These are phyloP conservation scores for Fusarium denticulatum DNA, from an alignment of 2,329 filamentous ascomycete genomes.

Conservation along the genomic window DNA sequence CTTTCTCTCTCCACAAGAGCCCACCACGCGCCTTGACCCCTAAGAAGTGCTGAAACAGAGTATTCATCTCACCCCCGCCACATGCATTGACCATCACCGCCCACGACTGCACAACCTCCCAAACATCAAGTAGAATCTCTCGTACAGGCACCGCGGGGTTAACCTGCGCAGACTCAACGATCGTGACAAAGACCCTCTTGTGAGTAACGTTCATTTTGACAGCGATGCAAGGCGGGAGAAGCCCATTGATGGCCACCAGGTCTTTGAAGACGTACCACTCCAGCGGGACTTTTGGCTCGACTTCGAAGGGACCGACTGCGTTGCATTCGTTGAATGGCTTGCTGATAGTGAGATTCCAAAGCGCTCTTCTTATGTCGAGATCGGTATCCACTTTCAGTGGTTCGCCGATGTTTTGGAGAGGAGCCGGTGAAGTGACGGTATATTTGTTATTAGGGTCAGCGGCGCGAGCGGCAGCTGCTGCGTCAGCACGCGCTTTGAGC, in stretches of 20 bases:
- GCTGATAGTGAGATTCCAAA: not conserved
- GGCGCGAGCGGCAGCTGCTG: accelerated
- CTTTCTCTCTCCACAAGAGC: not conserved
- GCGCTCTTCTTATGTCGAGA: not conserved
- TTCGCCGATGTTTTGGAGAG: not conserved
- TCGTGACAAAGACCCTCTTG: not conserved
- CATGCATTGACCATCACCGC: not conserved
- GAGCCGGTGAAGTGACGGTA: not conserved
- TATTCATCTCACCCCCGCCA: not conserved
- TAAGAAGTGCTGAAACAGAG: not conserved
- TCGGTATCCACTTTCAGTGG: not conserved
- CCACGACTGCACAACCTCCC: not conserved
- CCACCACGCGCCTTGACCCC: not conserved
- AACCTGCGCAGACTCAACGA: accelerated
- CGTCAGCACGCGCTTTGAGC: not conserved
- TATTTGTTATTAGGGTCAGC: not conserved
- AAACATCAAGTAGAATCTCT: not conserved
- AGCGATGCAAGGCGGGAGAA: accelerated
- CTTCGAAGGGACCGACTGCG: not conserved
- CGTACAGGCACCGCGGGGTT: too few species aligned
- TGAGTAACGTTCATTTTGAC: not conserved
- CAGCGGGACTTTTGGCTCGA: accelerated
- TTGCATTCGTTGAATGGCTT: not conserved
- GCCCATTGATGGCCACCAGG: not conserved
- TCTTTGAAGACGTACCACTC: not conserved